Conservation (phyloP, 192 early-diverging fungal species). For the Umbelopsis ramanniana region DNA sequence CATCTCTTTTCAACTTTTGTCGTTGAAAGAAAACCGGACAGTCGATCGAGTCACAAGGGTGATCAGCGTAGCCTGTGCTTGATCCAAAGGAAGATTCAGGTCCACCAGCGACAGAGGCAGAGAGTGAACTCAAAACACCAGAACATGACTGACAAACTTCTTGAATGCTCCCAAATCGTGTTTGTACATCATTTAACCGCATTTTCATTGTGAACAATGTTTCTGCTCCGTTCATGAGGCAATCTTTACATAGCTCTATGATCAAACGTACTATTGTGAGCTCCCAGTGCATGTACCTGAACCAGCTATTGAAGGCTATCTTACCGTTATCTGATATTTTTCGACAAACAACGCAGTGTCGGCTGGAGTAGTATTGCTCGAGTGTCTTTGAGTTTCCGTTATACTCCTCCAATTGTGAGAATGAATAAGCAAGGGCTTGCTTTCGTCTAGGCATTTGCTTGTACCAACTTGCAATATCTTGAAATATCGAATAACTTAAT, state of each 20-base stretch:
- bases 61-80: slow-evolving; percentile 42
- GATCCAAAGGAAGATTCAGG: neutral
- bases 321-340: slow-evolving; percentile 51
- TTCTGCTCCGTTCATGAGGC: neutral
- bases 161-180: slow-evolving; percentile 42
- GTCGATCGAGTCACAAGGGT: slow-evolving; percentile 63
- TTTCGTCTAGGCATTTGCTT: slow-evolving; percentile 71
- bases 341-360: slow-evolving; percentile 65
- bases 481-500: neutral
- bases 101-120: neutral
- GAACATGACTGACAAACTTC: slow-evolving; percentile 58
- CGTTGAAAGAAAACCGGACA: slow-evolving; percentile 60
- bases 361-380: slow-evolving; percentile 73
- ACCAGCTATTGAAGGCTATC: neutral
- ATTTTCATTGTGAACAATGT: slow-evolving; percentile 13
- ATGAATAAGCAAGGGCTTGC: slow-evolving; percentile 46
- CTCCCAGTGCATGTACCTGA: neutral
- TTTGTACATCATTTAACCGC: slow-evolving; percentile 36
- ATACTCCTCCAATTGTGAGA: slow-evolving; percentile 31
- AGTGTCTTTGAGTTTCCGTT: slow-evolving; percentile 42
- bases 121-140: slow-evolving; percentile 23
- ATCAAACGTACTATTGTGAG: neutral
- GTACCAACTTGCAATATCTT: slow-evolving; percentile 74
- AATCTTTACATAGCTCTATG: neutral
- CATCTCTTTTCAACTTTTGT: slow-evolving; percentile 28